Base-by-base conservation (phyloP, 1,139 yeast species). In the Saccharomyces hybrid region DNA sequence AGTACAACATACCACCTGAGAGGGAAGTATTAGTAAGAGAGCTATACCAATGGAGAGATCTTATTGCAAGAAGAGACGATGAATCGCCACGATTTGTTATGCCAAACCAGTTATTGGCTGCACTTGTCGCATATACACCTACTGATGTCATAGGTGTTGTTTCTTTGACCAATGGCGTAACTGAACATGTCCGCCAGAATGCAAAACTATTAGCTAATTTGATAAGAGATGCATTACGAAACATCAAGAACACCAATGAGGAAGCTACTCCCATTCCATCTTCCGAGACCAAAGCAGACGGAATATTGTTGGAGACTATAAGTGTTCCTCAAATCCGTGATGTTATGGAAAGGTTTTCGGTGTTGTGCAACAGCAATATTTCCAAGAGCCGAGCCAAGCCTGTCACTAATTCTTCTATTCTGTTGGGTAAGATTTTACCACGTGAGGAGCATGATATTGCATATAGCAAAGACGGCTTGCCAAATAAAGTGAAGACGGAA, bases 41-140 rank as follows among this genome's bases (percentile, higher is more conserved):
- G 1, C 73, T 95, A 27, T 88, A 80, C 63, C 77, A 80, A 46
- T 93, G 98, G 98, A 80, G 99, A 67, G 98, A 95, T 66, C 56
- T 62, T 1, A 65, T 78, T 42, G 98, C 98, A 0, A 78, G 95
- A 57, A 64, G 74, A 48, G 78, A 80, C 50, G 99, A 95, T 67
- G 99, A 95, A 69, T 87, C 96, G 1, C 82, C 86, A 1, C 75
- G 96, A 59, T 93, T 75, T 63, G 75, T 93, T 7, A 85, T 91
- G 93, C 83, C 96, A 4, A 90, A 89, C 66, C 95, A 86, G 63
- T 70, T 86, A 8, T 68, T 93, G 51, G 84, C 86, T 0, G 78
- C 85, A 0, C 71, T 93, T 52, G 83, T 85, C 3, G 74, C 78
- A 11, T 63, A 75, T 11, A 73, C 76, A 48, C 95, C 96, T 1